A percentile compares a stretch with the other conserved stretches of the same genome.
phyloP scores from a whole-genome alignment of 139 green algal genomes.

The Tetratostichococcus sp. region DNA sequence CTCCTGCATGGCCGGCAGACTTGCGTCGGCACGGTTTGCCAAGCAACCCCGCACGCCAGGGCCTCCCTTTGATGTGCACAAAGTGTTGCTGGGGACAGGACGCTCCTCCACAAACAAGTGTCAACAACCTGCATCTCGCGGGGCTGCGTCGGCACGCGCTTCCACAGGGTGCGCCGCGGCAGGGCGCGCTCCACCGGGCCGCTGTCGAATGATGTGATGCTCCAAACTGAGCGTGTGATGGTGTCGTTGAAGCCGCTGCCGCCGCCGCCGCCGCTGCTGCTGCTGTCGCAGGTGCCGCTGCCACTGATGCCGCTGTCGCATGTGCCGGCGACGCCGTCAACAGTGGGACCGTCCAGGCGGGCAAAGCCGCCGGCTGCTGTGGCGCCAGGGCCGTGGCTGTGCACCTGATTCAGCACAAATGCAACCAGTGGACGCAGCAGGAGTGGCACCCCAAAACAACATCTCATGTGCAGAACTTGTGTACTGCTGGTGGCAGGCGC shows the following conservation, averaged over 20 bases:
- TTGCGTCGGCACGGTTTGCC: too few relatives aligned
- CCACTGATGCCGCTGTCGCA: neutral
- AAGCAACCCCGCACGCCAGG: too few relatives aligned
- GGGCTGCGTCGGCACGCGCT: neutral
- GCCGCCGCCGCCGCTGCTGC: conserved; percentile 2
- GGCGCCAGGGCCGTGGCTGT: conserved; percentile 24
- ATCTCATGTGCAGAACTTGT: too few relatives aligned
- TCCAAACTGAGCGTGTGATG: neutral
- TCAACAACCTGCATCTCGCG: conserved; percentile 19
- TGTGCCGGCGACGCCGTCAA: too few relatives aligned
- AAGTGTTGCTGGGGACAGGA: too few relatives aligned
- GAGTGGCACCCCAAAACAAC: too few relatives aligned
- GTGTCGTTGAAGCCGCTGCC: neutral
- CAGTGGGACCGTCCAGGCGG: too few relatives aligned
- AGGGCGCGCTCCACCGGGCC: conserved; percentile 13
- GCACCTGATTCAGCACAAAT: conserved; percentile 22
- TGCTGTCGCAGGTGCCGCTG: neutral
- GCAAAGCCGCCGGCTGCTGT: conserved; percentile 1
- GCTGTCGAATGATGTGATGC: conserved; percentile 10
- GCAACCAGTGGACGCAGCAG: conserved; percentile 20
- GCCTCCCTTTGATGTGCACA: too few relatives aligned
- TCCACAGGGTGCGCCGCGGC: conserved; percentile 1
- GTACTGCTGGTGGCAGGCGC: too few relatives aligned
- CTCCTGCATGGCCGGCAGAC: too few relatives aligned
- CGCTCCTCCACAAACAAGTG: too few relatives aligned